phyloP scores from a whole-genome alignment of 1,284 basidiomycete genomes.

The Fomitopsis schrenkii region DNA sequence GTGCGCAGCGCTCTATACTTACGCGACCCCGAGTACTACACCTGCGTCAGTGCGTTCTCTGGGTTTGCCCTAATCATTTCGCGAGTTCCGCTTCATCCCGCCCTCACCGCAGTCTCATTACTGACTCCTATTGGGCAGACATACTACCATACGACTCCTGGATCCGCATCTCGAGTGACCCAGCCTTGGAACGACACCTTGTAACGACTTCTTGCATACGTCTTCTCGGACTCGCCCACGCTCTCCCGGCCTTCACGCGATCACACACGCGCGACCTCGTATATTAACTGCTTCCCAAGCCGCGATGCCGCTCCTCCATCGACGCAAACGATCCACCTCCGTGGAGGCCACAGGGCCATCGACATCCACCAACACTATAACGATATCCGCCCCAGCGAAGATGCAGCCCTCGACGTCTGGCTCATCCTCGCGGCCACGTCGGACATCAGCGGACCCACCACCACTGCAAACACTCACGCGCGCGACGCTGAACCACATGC shows the following conservation, averaged over 20 bases:
- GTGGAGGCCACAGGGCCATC: neutral
- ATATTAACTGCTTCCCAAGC: neutral
- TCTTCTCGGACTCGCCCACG: neutral
- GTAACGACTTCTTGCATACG: neutral
- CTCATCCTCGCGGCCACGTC: neutral
- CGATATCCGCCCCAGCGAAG: neutral
- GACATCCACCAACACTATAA: neutral
- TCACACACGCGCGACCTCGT: neutral
- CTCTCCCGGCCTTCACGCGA: neutral
- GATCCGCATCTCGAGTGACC: neutral
- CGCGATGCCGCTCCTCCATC: neutral
- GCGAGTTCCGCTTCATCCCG: neutral
- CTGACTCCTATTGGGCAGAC: neutral
- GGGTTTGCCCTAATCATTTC: no score
- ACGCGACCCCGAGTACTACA: no score
- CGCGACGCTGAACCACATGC: neutral
- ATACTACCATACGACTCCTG: neutral
- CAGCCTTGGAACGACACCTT: neutral
- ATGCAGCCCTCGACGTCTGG: neutral
- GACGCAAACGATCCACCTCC: constrained; percentile 1
- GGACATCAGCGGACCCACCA: neutral
- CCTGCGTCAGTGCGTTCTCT: no score
- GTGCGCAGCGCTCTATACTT: no score
- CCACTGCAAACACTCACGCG: neutral
- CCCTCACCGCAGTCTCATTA: neutral